These are phyloP conservation scores for Nosema muscidifuracis DNA, from an alignment of 371 early-diverging fungal species.

Conservation along the genomic window DNA sequence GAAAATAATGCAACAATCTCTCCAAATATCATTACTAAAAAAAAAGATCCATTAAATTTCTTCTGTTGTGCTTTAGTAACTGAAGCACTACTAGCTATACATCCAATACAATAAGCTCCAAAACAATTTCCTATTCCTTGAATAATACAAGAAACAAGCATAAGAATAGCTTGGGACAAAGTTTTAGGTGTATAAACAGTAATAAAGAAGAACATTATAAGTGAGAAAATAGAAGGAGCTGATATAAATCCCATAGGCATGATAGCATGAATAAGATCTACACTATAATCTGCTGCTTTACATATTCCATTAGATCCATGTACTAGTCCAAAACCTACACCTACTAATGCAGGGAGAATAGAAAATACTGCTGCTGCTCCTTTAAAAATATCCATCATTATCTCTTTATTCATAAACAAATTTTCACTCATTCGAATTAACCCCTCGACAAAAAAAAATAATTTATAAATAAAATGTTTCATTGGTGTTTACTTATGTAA, in stretches of 20 bases:
- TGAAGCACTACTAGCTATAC: constrained; percentile 55
- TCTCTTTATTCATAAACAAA: neutral
- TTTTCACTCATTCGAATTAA: neutral
- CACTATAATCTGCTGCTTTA: constrained; percentile 51
- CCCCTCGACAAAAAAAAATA: neutral
- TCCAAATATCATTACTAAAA: constrained; percentile 61
- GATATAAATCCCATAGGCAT: constrained; percentile 61
- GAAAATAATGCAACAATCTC: constrained; percentile 61
- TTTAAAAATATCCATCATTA: neutral
- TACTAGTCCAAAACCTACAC: constrained; percentile 55
- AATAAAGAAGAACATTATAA: constrained; percentile 56
- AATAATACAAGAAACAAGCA: constrained; percentile 53
- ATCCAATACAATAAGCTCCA: constrained; percentile 55
- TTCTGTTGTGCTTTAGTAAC: constrained; percentile 62
- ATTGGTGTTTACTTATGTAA: constrained; percentile 14
- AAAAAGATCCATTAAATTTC: constrained; percentile 58
- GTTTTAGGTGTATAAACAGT: constrained; percentile 13
- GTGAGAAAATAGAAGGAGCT: constrained; percentile 58
- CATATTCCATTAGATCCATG: constrained; percentile 58
- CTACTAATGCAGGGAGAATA: constrained; percentile 56
- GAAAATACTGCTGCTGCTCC: constrained; percentile 13
- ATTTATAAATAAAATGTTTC: constrained; percentile 4
- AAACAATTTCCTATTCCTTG: constrained; percentile 55
- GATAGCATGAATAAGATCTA: constrained; percentile 54
- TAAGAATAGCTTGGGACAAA: constrained; percentile 35